phyloP scores from a whole-genome alignment of 2,329 filamentous ascomycete species.

The Huntiella moniliformis region DNA sequence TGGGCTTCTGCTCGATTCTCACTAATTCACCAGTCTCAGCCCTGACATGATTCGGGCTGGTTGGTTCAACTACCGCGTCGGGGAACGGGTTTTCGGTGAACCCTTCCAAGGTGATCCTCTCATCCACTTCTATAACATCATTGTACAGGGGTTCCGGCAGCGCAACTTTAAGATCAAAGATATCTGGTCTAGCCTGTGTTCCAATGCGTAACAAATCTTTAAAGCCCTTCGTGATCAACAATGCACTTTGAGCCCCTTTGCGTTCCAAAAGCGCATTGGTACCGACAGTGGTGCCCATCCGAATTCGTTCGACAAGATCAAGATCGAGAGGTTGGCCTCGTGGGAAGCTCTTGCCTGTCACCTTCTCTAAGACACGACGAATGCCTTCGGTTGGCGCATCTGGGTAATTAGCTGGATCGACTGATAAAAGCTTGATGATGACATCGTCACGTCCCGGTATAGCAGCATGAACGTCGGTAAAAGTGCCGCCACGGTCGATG shows the following conservation, averaged over 20 bases:
- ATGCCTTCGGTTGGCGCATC: constrained; percentile 88
- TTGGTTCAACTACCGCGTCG: constrained; percentile 38
- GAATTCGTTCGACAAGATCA: constrained; percentile 67
- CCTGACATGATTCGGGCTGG: constrained; percentile 50
- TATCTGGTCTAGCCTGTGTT: constrained; percentile 74
- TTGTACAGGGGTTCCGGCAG: constrained; percentile 80
- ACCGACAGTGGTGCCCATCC: constrained; percentile 90
- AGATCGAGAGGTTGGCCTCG: constrained; percentile 68
- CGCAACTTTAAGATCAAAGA: constrained; percentile 75
- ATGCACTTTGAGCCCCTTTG: constrained; percentile 73
- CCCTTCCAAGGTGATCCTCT: constrained; percentile 78
- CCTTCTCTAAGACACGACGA: constrained; percentile 63
- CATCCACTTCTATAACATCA: constrained; percentile 71
- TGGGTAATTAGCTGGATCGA: constrained; percentile 75
- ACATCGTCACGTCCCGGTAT: constrained; percentile 53
- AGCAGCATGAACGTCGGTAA: constrained; percentile 82
- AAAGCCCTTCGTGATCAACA: constrained; percentile 78
- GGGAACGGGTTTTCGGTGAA: constrained; percentile 73
- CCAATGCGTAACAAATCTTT: constrained; percentile 76
- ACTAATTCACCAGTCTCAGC: constrained; percentile 52
- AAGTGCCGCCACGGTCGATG: constrained; percentile 69
- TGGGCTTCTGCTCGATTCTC: constrained; percentile 42
- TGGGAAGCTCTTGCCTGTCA: constrained; percentile 56
- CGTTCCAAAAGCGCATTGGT: constrained; percentile 81
- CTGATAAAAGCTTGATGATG: constrained; percentile 74